phyloP scores from a whole-genome alignment of 108 stramenopile genomes.

The Nannochloropsis salina region DNA sequence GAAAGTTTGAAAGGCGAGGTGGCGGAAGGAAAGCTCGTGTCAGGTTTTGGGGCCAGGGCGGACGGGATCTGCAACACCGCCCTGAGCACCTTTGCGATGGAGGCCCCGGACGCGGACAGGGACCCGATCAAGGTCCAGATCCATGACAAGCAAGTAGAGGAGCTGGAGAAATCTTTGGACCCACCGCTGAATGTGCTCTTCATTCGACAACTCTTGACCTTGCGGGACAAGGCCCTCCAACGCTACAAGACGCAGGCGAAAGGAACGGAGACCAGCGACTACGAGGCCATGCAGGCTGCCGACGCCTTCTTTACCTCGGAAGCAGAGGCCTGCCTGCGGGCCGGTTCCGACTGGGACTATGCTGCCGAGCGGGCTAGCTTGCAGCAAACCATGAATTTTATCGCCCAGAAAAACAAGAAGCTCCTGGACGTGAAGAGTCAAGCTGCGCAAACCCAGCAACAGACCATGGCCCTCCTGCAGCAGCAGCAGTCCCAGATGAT shows the following conservation, averaged over 20 bases:
- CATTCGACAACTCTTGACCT: slow-evolving; percentile 69
- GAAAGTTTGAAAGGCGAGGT: slow-evolving; percentile 57
- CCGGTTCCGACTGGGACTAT: slow-evolving; percentile 74
- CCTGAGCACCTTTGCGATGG: slow-evolving; percentile 61
- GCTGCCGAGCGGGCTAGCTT: slow-evolving; percentile 62
- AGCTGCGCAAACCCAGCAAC: slow-evolving; percentile 72
- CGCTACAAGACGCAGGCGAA: slow-evolving; percentile 68
- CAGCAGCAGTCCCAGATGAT: slow-evolving; percentile 80
- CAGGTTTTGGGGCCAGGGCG: slow-evolving; percentile 71
- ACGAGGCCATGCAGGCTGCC: slow-evolving; percentile 88
- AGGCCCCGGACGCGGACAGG: slow-evolving; percentile 68
- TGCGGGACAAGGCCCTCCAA: slow-evolving; percentile 76
- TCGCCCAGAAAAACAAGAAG: slow-evolving; percentile 70
- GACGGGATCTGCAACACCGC: slow-evolving; percentile 80
- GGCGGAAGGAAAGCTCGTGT: slow-evolving; percentile 63
- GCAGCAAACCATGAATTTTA: slow-evolving; percentile 69
- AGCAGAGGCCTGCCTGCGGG: slow-evolving; percentile 75
- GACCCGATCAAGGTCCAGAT: slow-evolving; percentile 59
- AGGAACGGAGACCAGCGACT: slow-evolving; percentile 72
- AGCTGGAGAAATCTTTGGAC: slow-evolving; percentile 77
- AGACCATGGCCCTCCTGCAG: slow-evolving; percentile 86
- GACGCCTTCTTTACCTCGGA: slow-evolving; percentile 71
- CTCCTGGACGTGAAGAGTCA: slow-evolving; percentile 67
- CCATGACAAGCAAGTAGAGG: slow-evolving; percentile 71
- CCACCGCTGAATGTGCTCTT: slow-evolving; percentile 83